Evolutionary conservation across 345 rosid species (phyloP), one percentile per base, ranked within the genome.

Genomic region (Angophora floribunda): DNA sequence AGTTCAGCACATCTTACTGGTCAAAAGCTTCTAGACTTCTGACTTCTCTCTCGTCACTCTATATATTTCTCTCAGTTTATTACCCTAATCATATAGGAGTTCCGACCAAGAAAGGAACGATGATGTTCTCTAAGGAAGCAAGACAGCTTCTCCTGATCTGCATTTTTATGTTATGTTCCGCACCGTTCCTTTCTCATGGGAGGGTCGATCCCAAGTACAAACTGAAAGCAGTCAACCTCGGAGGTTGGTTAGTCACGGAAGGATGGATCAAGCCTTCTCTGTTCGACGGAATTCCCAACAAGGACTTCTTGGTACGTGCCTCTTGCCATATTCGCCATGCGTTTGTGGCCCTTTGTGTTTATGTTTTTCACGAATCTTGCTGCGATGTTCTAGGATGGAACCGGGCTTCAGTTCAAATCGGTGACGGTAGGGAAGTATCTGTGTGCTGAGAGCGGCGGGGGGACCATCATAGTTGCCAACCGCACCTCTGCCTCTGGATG

Each of bases 221-320:
- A 85, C 52, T 93, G 28, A 91, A 86, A 92, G 97, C 97, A 21
- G 97, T 92, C 78, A 94, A 92, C 89, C 96, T 95, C 21, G 96
- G 96, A 86, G 97, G 97, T 15, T 95, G 97, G 97, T 91, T 94
- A 2, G 94, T 95, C 19, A 91, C 95, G 2, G 97, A 94, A 94
- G 95, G 95, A 51, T 94, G 96, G 97, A 95, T 93, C 75, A 92
- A 93, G 41, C 97, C 96, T 57, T 91, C 95, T 86, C 96, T 95
- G 45, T 95, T 95, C 26, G 91, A 95, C 52, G 94, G 94, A 89
- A 94, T 95, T 90, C 88, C 93, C 87, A 93, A 94, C 92, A 93
- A 91, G 86, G 94, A 95, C 88, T 93, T 95, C 88, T 88, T 95
- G 95, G 97, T 94, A 86, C n/a, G 57, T 61, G 3, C 44, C 44